A percentile compares a stretch with the other conserved stretches of the same genome.
phyloP scores from a whole-genome alignment of 192 early-diverging fungal species.

The Linnemannia zychae region DNA sequence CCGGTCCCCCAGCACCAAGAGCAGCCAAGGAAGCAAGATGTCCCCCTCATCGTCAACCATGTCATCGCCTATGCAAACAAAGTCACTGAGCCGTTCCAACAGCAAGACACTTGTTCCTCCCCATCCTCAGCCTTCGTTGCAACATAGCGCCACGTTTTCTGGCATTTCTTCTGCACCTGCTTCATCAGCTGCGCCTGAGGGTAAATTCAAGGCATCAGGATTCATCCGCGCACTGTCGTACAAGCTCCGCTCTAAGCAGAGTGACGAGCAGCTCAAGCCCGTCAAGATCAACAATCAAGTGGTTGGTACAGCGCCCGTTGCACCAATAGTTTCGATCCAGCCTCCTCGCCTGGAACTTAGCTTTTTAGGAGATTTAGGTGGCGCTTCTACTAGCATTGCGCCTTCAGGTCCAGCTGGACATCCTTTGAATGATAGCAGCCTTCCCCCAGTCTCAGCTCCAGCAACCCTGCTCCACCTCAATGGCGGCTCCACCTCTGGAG shows the following conservation, averaged over 20 bases:
- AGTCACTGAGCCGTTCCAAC: constrained; percentile 30
- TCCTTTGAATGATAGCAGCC: not conserved
- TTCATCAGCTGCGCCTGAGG: constrained; percentile 6
- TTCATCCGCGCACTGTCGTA: constrained; percentile 50
- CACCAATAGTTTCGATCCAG: constrained; percentile 44
- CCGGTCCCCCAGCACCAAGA: constrained; percentile 33
- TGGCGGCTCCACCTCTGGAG: constrained; percentile 13
- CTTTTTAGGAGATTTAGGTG: constrained; percentile 34
- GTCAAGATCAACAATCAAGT: constrained; percentile 52
- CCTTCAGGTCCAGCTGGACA: not conserved
- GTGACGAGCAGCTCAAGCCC: constrained; percentile 42
- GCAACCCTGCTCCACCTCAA: constrained; percentile 1
- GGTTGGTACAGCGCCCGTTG: constrained; percentile 13
- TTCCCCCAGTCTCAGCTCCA: constrained; percentile 34
- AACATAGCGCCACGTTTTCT: constrained; percentile 16
- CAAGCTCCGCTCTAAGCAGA: constrained; percentile 55
- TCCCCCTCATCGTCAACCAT: constrained; percentile 38
- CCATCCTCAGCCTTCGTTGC: constrained; percentile 2
- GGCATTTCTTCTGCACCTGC: constrained; percentile 6
- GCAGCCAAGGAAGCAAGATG: constrained; percentile 33
- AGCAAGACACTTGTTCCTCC: constrained; percentile 25
- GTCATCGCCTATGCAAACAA: constrained; percentile 33
- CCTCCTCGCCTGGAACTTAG: constrained; percentile 53
- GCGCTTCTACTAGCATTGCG: not conserved
- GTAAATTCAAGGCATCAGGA: constrained; percentile 51